A percentile compares a stretch with the other conserved stretches of the same genome.
These are phyloP conservation scores for Irineochytrium annulatum DNA, from an alignment of 192 early-diverging fungal species.

Conservation along the genomic window DNA sequence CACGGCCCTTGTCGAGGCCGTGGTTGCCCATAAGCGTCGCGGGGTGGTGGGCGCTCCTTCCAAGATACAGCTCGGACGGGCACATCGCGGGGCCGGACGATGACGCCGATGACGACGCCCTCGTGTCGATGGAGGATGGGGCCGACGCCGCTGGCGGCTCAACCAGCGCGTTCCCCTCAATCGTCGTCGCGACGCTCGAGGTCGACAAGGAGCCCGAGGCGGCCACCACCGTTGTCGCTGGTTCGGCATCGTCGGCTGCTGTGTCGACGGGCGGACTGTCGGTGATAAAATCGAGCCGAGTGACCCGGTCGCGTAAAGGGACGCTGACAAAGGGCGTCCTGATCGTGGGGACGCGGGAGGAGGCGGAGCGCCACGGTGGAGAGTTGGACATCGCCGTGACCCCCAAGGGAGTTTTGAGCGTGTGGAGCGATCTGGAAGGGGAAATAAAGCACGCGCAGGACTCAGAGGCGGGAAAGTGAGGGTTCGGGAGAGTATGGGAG, in stretches of 20 bases:
- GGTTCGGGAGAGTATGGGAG: too few relatives aligned
- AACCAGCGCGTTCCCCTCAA: neutral
- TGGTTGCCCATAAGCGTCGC: conserved; percentile 39
- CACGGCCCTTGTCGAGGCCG: conserved; percentile 30
- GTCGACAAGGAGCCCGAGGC: neutral
- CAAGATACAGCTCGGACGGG: conserved; percentile 10
- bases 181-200: neutral
- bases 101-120: neutral
- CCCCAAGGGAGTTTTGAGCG: too few relatives aligned
- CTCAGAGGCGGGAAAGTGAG: too few relatives aligned
- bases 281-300: neutral
- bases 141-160: neutral
- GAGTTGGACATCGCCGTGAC: too few relatives aligned
- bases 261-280: neutral
- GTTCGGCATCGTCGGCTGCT: neutral
- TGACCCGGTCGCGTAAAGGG: neutral
- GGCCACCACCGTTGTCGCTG: too few relatives aligned
- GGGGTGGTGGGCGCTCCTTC: conserved; percentile 16
- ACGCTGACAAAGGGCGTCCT: conserved; percentile 16
- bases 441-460: too few relatives aligned
- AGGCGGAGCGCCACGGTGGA: too few relatives aligned
- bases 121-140: neutral
- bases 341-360: conserved; percentile 12
- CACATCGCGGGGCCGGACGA: neutral
- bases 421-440: too few relatives aligned